phyloP scores from a whole-genome alignment of 2,329 filamentous ascomycete genomes.

The Diaporthe sp. region DNA sequence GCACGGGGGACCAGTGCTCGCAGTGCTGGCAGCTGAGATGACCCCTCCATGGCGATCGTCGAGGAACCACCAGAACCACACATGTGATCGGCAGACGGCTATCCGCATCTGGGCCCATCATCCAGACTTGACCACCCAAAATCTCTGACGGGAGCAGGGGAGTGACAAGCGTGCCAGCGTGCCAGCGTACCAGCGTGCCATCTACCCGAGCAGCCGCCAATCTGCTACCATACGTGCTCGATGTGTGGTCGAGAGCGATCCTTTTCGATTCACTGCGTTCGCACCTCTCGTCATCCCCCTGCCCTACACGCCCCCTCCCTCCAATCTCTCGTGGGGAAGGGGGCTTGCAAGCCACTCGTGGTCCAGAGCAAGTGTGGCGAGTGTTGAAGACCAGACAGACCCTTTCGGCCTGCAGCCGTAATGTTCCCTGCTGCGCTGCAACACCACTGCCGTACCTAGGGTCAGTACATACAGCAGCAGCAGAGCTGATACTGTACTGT shows the following conservation, averaged over 20 bases:
- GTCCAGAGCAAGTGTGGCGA: conserved; percentile 38
- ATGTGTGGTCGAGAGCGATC: conserved; percentile 8
- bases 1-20: not conserved
- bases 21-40: not conserved
- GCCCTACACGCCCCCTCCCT: conserved; percentile 18
- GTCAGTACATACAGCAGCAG: not conserved
- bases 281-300: not conserved
- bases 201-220: conserved; percentile 11
- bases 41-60: not conserved
- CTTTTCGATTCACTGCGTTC: conserved; percentile 1
- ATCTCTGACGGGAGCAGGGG: conserved; percentile 23
- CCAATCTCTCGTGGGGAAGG: not conserved
- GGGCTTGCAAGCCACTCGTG: conserved; percentile 24
- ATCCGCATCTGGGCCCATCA: conserved; percentile 17
- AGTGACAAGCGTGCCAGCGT: not conserved
- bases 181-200: not conserved
- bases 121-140: not conserved
- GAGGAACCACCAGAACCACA: not conserved
- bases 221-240: not conserved
- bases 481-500: not conserved
- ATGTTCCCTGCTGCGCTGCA: conserved; percentile 29
- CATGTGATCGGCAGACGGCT: conserved; percentile 20
- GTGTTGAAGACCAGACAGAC: not conserved
- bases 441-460: not conserved
- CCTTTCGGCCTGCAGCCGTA: conserved; percentile 23